Conservation (phyloP, 495 filamentous ascomycete species). For the Hyaloscypha variabilis region DNA sequence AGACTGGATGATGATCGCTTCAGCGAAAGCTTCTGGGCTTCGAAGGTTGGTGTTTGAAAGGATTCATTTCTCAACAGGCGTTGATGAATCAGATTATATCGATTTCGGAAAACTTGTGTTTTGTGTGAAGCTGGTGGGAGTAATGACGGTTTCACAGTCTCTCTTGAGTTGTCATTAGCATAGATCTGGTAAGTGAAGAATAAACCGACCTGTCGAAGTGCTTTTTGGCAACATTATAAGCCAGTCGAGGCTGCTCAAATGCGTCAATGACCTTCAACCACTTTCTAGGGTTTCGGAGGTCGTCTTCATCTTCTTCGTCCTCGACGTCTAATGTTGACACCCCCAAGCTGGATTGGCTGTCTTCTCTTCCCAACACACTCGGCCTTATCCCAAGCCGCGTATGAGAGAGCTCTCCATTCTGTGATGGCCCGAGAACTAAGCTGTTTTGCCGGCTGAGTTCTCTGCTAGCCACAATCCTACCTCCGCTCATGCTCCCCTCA, state of each 20-base stretch:
- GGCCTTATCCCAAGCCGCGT: constrained; percentile 45
- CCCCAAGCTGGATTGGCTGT: constrained; percentile 65
- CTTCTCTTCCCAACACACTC: constrained; percentile 46
- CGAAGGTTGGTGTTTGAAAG: constrained; percentile 79
- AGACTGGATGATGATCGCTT: constrained; percentile 59
- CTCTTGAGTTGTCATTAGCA: constrained; percentile 37
- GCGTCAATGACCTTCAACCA: constrained; percentile 81
- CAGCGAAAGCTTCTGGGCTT: constrained; percentile 46
- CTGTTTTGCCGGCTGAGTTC: constrained; percentile 62
- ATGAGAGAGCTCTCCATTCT: constrained; percentile 22
- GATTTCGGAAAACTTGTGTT: constrained; percentile 81
- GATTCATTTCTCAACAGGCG: constrained; percentile 89
- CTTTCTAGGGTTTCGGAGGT: constrained; percentile 62
- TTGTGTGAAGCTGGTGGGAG: constrained; percentile 82
- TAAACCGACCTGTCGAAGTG: constrained; percentile 74
- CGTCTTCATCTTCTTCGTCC: constrained; percentile 61
- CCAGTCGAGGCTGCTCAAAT: constrained; percentile 82
- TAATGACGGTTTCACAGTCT: constrained; percentile 68
- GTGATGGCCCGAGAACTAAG: constrained; percentile 43
- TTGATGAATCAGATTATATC: constrained; percentile 89
- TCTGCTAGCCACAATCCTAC: constrained; percentile 56
- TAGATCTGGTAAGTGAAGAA: constrained; percentile 14
- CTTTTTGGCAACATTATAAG: constrained; percentile 86
- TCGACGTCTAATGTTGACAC: constrained; percentile 62
- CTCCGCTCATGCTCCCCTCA: constrained; percentile 83